These are phyloP conservation scores for Begonia peltatifolia DNA, from an alignment of 306 rosid genomes.

Conservation along the genomic window DNA sequence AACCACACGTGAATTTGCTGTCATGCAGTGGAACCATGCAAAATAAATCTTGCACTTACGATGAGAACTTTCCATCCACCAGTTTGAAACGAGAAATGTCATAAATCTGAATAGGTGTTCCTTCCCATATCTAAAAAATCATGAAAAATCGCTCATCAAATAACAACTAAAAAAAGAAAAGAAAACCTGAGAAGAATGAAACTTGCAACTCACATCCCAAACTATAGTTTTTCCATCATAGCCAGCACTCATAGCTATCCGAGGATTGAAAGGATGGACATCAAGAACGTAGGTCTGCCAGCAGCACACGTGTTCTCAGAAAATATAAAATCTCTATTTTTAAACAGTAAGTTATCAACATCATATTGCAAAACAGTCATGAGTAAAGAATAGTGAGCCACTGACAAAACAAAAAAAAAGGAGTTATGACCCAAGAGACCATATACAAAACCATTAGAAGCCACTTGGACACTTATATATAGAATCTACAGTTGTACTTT, in stretches of 20 bases:
- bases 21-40: background rate
- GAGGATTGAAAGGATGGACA: constrained; percentile 98
- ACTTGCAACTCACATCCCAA: constrained; percentile 88
- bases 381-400: no score
- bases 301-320: constrained; percentile 16
- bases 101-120: constrained; percentile 61
- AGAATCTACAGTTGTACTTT: no score
- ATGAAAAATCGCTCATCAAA: no score
- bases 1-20: no score
- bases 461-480: no score
- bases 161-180: background rate
- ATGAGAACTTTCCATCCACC: constrained; percentile 97
- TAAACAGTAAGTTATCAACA: no score
- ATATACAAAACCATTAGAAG: no score
- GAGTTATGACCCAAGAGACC: no score
- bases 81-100: constrained; percentile 76
- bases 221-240: constrained; percentile 93
- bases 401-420: no score
- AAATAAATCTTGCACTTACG: constrained; percentile 48
- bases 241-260: constrained; percentile 99
- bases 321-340: background rate
- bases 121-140: constrained; percentile 79
- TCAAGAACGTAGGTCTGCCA: constrained; percentile 93
- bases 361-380: no score
- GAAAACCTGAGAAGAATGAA: constrained; percentile 9